phyloP scores from a whole-genome alignment of 208 protist genomes.

The Acanthamoeba healyi region DNA sequence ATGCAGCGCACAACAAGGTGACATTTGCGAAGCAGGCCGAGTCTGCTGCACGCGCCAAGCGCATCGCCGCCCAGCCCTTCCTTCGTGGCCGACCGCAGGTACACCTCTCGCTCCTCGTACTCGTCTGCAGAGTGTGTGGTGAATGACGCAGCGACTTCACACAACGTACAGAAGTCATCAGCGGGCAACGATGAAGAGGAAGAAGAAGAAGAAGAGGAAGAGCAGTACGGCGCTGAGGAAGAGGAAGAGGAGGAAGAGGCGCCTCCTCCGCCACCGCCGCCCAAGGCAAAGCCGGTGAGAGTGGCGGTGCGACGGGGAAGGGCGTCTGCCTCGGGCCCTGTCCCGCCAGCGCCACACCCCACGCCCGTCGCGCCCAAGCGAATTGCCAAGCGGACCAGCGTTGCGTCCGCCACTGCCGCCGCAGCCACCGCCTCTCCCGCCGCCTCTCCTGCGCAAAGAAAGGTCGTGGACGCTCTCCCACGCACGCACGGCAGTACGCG shows the following conservation, averaged over 20 bases:
- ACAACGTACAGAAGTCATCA: too few species aligned
- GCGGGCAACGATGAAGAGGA: not conserved
- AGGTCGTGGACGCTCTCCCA: too few species aligned
- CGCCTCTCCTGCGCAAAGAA: not conserved
- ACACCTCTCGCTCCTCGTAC: not conserved
- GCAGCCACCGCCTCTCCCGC: not conserved
- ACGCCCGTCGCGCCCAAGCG: not conserved
- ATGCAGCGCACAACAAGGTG: not conserved
- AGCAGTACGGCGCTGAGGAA: not conserved
- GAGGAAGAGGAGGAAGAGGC: not conserved
- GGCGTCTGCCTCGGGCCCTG: not conserved
- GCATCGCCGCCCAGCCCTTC: slow-evolving; percentile 1
- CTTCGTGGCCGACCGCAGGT: not conserved
- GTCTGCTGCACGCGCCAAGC: not conserved
- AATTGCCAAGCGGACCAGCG: not conserved
- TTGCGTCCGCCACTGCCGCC: not conserved
- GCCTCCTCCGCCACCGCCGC: not conserved
- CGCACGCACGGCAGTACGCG: too few species aligned
- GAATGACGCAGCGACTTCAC: too few species aligned
- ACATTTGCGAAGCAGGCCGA: not conserved
- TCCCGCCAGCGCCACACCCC: not conserved
- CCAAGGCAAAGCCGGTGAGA: not conserved
- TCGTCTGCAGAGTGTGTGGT: not conserved
- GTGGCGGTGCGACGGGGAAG: too few species aligned
- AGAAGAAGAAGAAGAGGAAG: not conserved